Conservation (phyloP, 768 basidiomycete species). For the Heimioporus sp. region DNA sequence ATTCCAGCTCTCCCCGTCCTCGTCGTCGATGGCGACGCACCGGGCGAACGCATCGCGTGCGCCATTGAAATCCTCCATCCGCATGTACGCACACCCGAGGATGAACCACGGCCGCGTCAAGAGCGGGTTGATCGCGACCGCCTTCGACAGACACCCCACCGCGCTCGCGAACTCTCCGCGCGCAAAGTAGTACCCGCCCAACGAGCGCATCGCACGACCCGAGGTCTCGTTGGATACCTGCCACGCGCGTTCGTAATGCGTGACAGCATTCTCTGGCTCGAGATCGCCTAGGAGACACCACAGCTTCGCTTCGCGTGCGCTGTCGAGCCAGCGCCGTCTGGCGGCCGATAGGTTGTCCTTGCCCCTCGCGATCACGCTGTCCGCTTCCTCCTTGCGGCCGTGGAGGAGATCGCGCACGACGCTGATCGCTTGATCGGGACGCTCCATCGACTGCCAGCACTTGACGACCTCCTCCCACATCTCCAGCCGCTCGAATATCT, state of each 20-base stretch:
- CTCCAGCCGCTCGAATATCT: conserved; percentile 91
- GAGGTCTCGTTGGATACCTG: conserved; percentile 74
- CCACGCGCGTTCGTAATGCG: conserved; percentile 88
- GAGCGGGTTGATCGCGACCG: conserved; percentile 87
- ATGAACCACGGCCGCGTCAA: conserved; percentile 91
- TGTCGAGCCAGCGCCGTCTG: conserved; percentile 50
- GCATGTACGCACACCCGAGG: conserved; percentile 87
- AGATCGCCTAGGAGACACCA: conserved; percentile 96
- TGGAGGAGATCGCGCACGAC: conserved; percentile 86
- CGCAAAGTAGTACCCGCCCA: conserved; percentile 83
- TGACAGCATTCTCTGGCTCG: conserved; percentile 63
- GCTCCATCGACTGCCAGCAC: conserved; percentile 83
- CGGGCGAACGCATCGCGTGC: conserved; percentile 82
- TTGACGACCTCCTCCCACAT: conserved; percentile 98
- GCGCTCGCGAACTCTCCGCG: conserved; percentile 61
- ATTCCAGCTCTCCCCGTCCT: conserved; percentile 98
- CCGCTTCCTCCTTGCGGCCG: conserved; percentile 82
- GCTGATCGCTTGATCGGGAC: conserved; percentile 69
- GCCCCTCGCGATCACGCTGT: conserved; percentile 59
- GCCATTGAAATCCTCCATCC: conserved; percentile 80
- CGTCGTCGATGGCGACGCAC: conserved; percentile 89
- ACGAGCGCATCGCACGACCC: conserved; percentile 86
- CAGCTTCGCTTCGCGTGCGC: conserved; percentile 80
- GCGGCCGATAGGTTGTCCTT: conserved; percentile 44
- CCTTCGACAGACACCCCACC: conserved; percentile 62